A percentile compares a stretch with the other conserved stretches of the same genome.
These are phyloP conservation scores for Bremia lactucae DNA, from an alignment of 352 stramenopile species.

Conservation along the genomic window DNA sequence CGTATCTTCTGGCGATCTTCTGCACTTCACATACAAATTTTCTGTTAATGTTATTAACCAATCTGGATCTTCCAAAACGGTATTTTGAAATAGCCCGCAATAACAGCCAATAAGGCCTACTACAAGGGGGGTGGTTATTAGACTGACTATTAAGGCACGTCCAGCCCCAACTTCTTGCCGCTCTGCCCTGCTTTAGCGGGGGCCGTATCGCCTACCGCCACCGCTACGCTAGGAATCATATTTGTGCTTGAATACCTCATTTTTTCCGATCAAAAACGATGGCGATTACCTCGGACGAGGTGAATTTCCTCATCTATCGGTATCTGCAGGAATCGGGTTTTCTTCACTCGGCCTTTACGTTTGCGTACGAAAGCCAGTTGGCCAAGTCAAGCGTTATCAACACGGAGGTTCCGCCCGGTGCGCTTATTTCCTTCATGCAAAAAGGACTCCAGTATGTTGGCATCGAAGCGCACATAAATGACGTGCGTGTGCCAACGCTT, in stretches of 20 bases:
- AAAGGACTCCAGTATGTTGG: conserved; percentile 95
- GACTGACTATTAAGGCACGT: conserved; percentile 22
- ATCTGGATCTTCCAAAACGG: neutral
- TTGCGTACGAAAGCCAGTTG: conserved; percentile 95
- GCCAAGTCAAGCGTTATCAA: conserved; percentile 89
- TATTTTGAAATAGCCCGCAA: neutral
- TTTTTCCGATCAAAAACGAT: conserved; percentile 25
- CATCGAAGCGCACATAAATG: conserved; percentile 86
- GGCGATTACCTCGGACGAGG: conserved; percentile 91
- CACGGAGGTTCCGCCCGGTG: conserved; percentile 90
- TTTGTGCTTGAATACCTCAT: conserved; percentile 1
- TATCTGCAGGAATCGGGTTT: conserved; percentile 97
- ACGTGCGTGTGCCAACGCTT: conserved; percentile 25
- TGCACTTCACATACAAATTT: neutral
- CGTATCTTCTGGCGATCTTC: conserved; percentile 12
- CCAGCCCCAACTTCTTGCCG: conserved; percentile 2
- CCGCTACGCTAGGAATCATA: neutral
- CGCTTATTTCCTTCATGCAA: conserved; percentile 96
- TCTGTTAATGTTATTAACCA: neutral
- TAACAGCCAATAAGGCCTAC: conserved; percentile 3
- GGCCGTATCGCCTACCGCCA: conserved; percentile 3
- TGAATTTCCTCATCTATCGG: conserved; percentile 97
- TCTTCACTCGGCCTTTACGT: conserved; percentile 97
- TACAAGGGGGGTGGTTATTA: conserved; percentile 19
- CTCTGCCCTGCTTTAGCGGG: conserved; percentile 8